Conservation (phyloP, 2,329 filamentous ascomycete species). For the Aspergillus brasiliensis region DNA sequence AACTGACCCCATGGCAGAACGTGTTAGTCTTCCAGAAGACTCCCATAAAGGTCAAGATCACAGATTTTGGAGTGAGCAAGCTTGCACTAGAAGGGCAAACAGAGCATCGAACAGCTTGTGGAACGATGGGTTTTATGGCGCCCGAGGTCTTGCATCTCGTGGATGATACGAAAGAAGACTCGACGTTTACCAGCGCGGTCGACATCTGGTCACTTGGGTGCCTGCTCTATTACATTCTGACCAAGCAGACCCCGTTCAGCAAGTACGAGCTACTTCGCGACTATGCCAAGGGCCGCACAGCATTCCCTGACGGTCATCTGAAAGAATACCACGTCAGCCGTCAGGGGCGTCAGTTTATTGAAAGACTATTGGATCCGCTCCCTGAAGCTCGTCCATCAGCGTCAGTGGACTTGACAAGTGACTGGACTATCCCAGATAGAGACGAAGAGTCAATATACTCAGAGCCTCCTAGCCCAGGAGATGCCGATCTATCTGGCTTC, state of each 20-base stretch:
- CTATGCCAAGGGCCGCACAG: neutral
- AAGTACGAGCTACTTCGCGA: neutral
- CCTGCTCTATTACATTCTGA: slow-evolving; percentile 6
- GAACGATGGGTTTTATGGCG: slow-evolving; percentile 13
- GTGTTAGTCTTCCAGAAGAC: slow-evolving; percentile 1
- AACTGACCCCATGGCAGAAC: neutral
- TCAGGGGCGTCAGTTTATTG: too few relatives aligned
- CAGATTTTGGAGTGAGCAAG: slow-evolving; percentile 15
- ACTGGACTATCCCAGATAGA: too few relatives aligned
- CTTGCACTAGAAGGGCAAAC: slow-evolving; percentile 1
- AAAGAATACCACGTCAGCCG: neutral
- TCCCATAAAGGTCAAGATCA: slow-evolving; percentile 9
- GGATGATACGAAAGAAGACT: neutral
- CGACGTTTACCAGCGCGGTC: neutral
- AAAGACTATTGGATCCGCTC: too few relatives aligned
- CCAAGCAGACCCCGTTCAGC: slow-evolving; percentile 2
- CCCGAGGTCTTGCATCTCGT: slow-evolving; percentile 2
- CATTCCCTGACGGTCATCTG: neutral
- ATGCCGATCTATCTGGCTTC: too few relatives aligned
- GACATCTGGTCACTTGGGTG: slow-evolving; percentile 14
- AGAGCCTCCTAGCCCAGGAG: too few relatives aligned
- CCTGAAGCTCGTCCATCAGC: too few relatives aligned
- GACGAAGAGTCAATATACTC: too few relatives aligned
- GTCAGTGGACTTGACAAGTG: too few relatives aligned
- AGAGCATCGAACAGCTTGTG: neutral